phyloP scores from a whole-genome alignment of 306 rosid species.

The Ammopiptanthus mongolicus region DNA sequence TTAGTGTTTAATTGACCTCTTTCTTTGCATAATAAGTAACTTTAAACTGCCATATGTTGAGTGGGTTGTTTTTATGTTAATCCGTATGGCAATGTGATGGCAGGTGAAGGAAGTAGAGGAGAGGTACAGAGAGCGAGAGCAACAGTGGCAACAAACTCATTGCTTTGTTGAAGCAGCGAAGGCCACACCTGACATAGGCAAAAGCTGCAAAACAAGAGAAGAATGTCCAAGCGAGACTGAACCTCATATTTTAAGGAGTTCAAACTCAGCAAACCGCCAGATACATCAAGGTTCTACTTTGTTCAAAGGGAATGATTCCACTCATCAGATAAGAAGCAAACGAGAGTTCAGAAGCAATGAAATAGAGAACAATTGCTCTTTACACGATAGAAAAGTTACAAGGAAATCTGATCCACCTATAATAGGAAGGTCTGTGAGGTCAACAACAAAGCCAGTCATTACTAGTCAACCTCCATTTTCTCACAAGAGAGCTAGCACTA shows the following conservation, averaged over 20 bases:
- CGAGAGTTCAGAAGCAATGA: constrained; percentile 62
- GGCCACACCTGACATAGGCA: constrained; percentile 47
- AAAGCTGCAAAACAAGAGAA: constrained; percentile 26
- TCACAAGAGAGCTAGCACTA: constrained; percentile 62
- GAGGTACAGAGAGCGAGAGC: constrained; percentile 51
- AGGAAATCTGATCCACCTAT: constrained; percentile 85
- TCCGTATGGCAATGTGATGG: constrained; percentile 16
- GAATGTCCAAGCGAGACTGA: constrained; percentile 50
- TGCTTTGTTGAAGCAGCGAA: constrained; percentile 37
- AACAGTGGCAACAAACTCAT: constrained; percentile 37
- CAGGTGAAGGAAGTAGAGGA: constrained; percentile 77
- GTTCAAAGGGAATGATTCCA: constrained; percentile 46
- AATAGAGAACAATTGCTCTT: constrained; percentile 49
- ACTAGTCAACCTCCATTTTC: constrained; percentile 50
- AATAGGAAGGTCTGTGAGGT: constrained; percentile 44
- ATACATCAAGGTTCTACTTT: constrained; percentile 45
- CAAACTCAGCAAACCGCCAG: constrained; percentile 44
- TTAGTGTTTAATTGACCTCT: background rate
- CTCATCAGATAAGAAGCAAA: constrained; percentile 53
- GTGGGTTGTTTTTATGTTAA: background rate
- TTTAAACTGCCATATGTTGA: background rate
- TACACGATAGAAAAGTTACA: constrained; percentile 36
- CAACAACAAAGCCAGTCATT: constrained; percentile 42
- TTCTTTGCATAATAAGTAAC: background rate
- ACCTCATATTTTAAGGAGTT: constrained; percentile 46